These are phyloP conservation scores for Mimosa pudica DNA, from an alignment of 306 rosid species.

Conservation along the genomic window DNA sequence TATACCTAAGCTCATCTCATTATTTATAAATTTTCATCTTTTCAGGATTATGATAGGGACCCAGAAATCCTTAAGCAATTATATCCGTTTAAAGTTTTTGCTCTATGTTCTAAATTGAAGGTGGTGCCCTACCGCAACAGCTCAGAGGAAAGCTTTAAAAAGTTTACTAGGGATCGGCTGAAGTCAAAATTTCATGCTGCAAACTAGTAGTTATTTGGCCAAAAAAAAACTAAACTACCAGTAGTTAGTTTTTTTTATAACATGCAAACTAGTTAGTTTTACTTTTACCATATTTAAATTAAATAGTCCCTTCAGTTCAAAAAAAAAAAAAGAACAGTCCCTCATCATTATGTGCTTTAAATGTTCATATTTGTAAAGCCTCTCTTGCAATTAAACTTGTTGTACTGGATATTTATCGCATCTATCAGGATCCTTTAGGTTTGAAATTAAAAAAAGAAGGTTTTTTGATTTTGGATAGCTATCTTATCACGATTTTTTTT, in stretches of 20 bases:
- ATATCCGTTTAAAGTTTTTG: constrained; percentile 59
- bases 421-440: neutral
- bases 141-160: constrained; percentile 65
- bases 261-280: too few species aligned
- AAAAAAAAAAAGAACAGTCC: neutral
- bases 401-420: neutral
- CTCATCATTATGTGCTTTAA: neutral
- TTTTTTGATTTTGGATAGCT: neutral
- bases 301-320: too few species aligned
- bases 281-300: too few species aligned
- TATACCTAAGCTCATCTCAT: constrained; percentile 3
- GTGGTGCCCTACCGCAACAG: constrained; percentile 44
- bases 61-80: constrained; percentile 56
- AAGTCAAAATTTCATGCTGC: constrained; percentile 36
- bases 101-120: constrained; percentile 63
- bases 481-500: neutral
- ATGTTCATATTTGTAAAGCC: neutral
- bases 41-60: constrained; percentile 92
- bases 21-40: constrained; percentile 9
- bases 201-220: neutral
- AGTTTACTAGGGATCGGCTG: constrained; percentile 51
- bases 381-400: neutral
- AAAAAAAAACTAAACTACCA: too few species aligned
- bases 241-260: too few species aligned
- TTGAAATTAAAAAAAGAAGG: neutral